phyloP scores from a whole-genome alignment of 306 rosid species.

The Lathyrus sativus region DNA sequence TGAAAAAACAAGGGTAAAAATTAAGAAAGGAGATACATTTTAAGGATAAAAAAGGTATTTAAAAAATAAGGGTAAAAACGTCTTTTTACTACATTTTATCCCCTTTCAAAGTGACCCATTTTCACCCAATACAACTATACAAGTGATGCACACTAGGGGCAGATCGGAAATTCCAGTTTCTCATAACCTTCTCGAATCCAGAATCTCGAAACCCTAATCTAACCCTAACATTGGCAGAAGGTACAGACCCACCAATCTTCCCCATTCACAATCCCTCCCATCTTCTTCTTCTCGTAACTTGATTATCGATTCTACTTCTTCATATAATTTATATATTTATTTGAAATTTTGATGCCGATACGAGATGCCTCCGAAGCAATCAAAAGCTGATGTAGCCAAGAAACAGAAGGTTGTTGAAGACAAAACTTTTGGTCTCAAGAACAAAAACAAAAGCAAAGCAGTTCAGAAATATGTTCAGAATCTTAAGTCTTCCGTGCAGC shows the following conservation, averaged over 20 bases:
- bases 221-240: slow-evolving; percentile 16
- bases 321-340: background rate
- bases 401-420: slow-evolving; percentile 96
- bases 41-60: background rate
- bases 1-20: no score
- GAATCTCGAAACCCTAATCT: slow-evolving; percentile 39
- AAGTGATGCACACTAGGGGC: slow-evolving; percentile 16
- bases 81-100: background rate
- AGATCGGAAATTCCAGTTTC: slow-evolving; percentile 31
- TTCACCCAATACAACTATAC: background rate
- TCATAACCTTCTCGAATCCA: slow-evolving; percentile 37
- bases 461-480: slow-evolving; percentile 90
- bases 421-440: slow-evolving; percentile 94
- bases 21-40: no score
- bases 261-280: background rate
- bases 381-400: slow-evolving; percentile 83
- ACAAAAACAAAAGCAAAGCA: slow-evolving; percentile 88
- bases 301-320: background rate
- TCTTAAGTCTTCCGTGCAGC: slow-evolving; percentile 72
- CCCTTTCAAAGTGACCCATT: background rate
- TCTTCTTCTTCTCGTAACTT: background rate
- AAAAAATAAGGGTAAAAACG: background rate
- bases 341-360: slow-evolving; percentile 38
- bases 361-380: slow-evolving; percentile 89
- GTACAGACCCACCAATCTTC: background rate